phyloP scores from a whole-genome alignment of 495 filamentous ascomycete species.

The Aspergillus hancockii region DNA sequence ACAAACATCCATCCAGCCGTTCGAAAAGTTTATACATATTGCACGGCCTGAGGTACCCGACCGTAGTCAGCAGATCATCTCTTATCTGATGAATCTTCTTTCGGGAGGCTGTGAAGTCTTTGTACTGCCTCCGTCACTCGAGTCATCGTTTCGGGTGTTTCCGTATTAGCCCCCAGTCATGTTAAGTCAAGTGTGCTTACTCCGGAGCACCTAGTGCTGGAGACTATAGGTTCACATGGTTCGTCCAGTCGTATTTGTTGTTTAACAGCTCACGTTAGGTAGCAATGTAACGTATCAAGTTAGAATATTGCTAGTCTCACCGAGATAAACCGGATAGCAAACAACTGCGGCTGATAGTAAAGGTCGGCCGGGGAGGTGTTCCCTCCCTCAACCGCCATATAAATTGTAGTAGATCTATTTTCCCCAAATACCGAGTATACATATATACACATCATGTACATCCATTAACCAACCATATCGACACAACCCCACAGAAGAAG shows the following conservation, averaged over 20 bases:
- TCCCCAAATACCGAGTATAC: neutral
- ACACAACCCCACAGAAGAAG: neutral
- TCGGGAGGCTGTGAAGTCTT: too few relatives aligned
- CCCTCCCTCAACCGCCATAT: neutral
- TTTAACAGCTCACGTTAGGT: too few relatives aligned
- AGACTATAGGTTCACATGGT: too few relatives aligned
- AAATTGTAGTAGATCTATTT: neutral
- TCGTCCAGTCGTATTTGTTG: too few relatives aligned
- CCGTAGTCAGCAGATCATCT: neutral
- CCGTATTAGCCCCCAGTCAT: too few relatives aligned
- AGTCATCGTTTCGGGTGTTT: too few relatives aligned
- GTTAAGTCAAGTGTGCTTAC: too few relatives aligned
- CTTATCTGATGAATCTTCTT: neutral
- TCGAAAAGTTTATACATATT: neutral
- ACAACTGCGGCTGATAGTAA: neutral
- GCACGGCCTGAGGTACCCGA: neutral
- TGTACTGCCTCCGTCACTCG: too few relatives aligned
- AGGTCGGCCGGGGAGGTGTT: neutral
- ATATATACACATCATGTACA: constrained; percentile 1
- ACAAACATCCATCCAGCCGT: neutral
- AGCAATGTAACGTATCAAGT: too few relatives aligned
- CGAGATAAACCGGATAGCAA: too few relatives aligned
- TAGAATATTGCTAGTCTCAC: too few relatives aligned
- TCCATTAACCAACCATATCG: neutral
- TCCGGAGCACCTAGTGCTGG: too few relatives aligned